Evolutionary conservation across 192 early-diverging fungal species (phyloP).

Genomic region (Entomortierella chlamydospora): DNA sequence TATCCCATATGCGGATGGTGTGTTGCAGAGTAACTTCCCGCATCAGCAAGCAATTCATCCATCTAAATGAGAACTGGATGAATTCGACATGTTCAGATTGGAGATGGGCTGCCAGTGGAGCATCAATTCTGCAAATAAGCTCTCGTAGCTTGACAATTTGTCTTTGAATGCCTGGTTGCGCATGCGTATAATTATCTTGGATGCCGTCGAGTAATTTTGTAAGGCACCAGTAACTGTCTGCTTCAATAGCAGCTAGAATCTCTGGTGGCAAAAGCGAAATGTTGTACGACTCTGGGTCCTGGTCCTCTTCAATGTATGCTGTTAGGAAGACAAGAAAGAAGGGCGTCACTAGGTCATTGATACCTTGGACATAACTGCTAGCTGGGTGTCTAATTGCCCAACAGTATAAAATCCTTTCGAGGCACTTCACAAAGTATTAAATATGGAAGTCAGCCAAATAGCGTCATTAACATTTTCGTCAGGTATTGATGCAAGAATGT

Average conservation of each 20-base stretch:
- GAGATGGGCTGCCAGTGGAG: conserved; percentile 84
- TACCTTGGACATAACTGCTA: conserved; percentile 99
- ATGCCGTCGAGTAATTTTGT: conserved; percentile 97
- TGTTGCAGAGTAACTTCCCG: conserved; percentile 88
- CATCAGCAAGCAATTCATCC: conserved; percentile 99
- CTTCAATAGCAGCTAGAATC: conserved; percentile 82
- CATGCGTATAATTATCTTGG: conserved; percentile 99
- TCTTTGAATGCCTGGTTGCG: conserved; percentile 96
- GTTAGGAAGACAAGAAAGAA: conserved; percentile 94
- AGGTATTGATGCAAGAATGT: no score
- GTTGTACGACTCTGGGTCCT: conserved; percentile 68
- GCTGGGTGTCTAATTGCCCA: conserved; percentile 99
- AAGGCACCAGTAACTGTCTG: conserved; percentile 98
- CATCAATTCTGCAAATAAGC: conserved; percentile 93
- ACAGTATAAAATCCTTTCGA: conserved; percentile 94
- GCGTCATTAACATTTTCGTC: no score
- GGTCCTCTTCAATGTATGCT: conserved; percentile 69
- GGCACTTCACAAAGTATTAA: conserved; percentile 58
- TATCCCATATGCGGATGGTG: conserved; percentile 99
- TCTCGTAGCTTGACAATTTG: conserved; percentile 91
- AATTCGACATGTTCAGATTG: conserved; percentile 93
- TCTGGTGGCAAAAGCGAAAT: conserved; percentile 60
- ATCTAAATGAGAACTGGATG: conserved; percentile 99
- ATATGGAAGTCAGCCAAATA: no score
- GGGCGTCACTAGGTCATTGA: conserved; percentile 97